Conservation (phyloP, 176 grass and related monocot genomes). For the Rhipidocladum racemiflorum region DNA sequence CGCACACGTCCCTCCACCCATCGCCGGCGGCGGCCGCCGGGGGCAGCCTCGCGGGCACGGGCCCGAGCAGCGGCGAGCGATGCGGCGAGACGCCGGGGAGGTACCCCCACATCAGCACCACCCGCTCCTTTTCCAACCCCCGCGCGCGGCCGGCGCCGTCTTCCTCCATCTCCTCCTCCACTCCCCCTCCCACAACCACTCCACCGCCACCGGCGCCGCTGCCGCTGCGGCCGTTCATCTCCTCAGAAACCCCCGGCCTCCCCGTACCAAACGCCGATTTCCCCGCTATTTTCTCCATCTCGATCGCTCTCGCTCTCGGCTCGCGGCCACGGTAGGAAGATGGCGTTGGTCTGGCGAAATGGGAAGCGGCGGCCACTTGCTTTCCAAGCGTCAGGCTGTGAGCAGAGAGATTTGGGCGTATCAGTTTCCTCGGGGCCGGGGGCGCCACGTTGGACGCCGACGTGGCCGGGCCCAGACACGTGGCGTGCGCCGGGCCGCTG, state of each 20-base stretch:
- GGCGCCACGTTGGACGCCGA: conserved; percentile 64
- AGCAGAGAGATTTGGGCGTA: conserved; percentile 51
- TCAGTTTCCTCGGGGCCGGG: conserved; percentile 60
- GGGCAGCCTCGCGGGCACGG: conserved; percentile 66
- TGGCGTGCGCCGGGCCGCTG: conserved; percentile 45
- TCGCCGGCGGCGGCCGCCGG: conserved; percentile 50
- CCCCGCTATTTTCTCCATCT: background rate
- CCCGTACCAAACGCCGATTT: conserved; percentile 3
- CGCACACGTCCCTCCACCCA: conserved; percentile 77
- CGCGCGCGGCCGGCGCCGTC: conserved; percentile 5
- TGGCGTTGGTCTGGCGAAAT: conserved; percentile 32
- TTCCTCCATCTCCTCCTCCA: conserved; percentile 51
- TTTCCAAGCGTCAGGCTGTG: conserved; percentile 42
- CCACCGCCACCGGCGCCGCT: conserved; percentile 35
- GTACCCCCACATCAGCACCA: conserved; percentile 97
- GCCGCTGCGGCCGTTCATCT: conserved; percentile 60
- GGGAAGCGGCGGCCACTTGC: conserved; percentile 20
- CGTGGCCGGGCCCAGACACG: conserved; percentile 31
- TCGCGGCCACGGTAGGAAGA: conserved; percentile 19
- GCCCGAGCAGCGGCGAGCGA: conserved; percentile 83
- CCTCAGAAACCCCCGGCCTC: conserved; percentile 7
- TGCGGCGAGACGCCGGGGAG: conserved; percentile 89
- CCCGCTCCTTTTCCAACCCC: conserved; percentile 44
- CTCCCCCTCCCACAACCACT: conserved; percentile 31
- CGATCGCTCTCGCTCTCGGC: background rate